phyloP scores from a whole-genome alignment of 73 alveolate species.

The Tetrahymena malaccensis region DNA sequence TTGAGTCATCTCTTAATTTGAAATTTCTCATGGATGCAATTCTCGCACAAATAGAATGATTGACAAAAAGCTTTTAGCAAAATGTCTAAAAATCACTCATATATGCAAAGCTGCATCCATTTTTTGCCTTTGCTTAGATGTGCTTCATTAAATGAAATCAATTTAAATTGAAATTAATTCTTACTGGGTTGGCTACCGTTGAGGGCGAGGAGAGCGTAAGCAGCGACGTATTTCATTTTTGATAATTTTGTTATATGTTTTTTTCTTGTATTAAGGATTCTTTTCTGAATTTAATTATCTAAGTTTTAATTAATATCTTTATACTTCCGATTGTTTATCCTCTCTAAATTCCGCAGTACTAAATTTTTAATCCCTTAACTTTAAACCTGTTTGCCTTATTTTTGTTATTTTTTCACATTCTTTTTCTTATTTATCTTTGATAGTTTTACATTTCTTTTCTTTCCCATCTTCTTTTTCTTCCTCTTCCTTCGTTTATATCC shows the following conservation, averaged over 20 bases:
- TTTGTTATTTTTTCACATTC: background rate
- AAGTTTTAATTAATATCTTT: background rate
- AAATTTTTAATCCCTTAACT: background rate
- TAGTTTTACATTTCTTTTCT: background rate
- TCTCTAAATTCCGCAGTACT: background rate
- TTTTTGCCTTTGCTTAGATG: background rate
- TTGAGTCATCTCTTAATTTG: background rate
- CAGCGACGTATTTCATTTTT: background rate
- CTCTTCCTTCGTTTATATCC: background rate
- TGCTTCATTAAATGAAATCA: background rate
- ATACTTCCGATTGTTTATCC: background rate
- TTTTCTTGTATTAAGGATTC: background rate
- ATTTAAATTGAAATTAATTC: background rate
- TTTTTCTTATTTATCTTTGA: background rate
- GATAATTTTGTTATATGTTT: background rate
- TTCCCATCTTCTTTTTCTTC: background rate
- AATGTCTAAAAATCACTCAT: background rate
- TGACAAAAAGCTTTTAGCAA: background rate
- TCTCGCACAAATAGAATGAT: background rate
- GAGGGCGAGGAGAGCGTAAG: conserved; percentile 5
- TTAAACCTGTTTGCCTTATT: background rate
- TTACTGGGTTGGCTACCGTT: background rate
- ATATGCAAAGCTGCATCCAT: background rate
- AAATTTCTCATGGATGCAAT: background rate
- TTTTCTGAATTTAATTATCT: background rate